Percentiles rank a stretch among this genome's conserved stretches.
Evolutionary conservation across 805 yeast genomes (phyloP).

Genomic region (Sugiyamaella smithiae): DNA sequence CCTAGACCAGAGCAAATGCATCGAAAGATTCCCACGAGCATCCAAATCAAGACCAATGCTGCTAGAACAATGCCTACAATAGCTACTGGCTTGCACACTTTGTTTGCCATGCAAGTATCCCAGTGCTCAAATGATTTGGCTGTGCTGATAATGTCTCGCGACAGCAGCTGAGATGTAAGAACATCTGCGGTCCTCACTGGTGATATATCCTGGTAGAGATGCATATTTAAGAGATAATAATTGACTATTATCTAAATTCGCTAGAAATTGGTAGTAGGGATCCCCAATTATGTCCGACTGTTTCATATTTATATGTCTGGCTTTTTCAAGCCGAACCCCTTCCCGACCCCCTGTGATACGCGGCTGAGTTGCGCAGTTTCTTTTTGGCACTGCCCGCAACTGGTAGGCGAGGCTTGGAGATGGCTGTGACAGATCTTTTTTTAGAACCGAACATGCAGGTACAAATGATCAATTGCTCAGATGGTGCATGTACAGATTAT

Average conservation of each 20-base stretch:
- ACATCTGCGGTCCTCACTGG: neutral
- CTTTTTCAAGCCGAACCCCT: too few relatives aligned
- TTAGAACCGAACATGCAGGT: neutral
- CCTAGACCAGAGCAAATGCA: conserved; percentile 58
- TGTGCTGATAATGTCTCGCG: conserved; percentile 10
- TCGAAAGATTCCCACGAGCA: conserved; percentile 51
- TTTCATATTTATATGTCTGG: neutral
- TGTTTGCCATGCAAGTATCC: conserved; percentile 80
- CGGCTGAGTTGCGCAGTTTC: too few relatives aligned
- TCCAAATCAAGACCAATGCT: conserved; percentile 50
- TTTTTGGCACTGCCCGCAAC: neutral
- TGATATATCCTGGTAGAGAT: neutral
- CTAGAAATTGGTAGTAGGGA: neutral
- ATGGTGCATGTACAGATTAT: too few relatives aligned
- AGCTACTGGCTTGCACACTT: conserved; percentile 69
- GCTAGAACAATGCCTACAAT: conserved; percentile 69
- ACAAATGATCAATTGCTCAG: conserved; percentile 26
- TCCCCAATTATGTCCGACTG: neutral
- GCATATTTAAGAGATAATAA: neutral
- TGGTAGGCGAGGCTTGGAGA: neutral
- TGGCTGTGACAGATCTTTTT: too few relatives aligned
- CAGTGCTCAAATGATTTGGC: conserved; percentile 52
- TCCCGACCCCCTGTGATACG: too few relatives aligned
- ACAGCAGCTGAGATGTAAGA: neutral
- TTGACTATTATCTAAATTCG: neutral